Evolutionary conservation across 2,329 filamentous ascomycete genomes (phyloP).

Genomic region (Dactylellina leptospora): DNA sequence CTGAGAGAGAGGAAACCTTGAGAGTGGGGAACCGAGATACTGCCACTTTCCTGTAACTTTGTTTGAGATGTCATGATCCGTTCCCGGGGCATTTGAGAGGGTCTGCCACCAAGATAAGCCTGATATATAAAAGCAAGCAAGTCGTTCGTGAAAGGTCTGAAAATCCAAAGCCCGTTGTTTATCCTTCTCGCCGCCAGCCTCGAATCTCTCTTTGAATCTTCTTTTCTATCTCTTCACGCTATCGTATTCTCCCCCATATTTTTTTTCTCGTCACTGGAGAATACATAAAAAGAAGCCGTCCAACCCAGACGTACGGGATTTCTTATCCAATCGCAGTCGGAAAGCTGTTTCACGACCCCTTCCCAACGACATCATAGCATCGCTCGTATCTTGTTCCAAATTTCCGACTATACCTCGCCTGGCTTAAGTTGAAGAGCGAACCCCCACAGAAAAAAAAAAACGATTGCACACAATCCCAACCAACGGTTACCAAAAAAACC

Average conservation of each 20-base stretch:
- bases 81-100: constrained; percentile 11
- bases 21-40: constrained; percentile 22
- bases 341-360: neutral
- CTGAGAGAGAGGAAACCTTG: constrained; percentile 29
- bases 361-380: constrained; percentile 19
- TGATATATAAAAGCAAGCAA: constrained; percentile 32
- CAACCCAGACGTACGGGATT: constrained; percentile 5
- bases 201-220: neutral
- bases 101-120: constrained; percentile 27
- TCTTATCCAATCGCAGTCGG: constrained; percentile 38
- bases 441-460: constrained; percentile 29
- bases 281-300: too few relatives aligned
- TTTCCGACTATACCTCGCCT: constrained; percentile 33
- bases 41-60: constrained; percentile 5
- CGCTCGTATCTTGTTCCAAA: constrained; percentile 20
- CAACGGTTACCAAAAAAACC: constrained; percentile 33
- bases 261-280: neutral
- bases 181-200: too few relatives aligned
- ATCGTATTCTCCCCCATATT: neutral
- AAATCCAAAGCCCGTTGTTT: neutral
- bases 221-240: neutral
- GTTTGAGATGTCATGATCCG: constrained; percentile 23
- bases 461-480: neutral
- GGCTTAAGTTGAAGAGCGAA: constrained; percentile 23
- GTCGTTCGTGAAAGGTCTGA: constrained; percentile 8